Evolutionary conservation across 2,329 filamentous ascomycete genomes (phyloP), one percentile per base, ranked within the genome.

Genomic region (Talaromyces amestolkiae): DNA sequence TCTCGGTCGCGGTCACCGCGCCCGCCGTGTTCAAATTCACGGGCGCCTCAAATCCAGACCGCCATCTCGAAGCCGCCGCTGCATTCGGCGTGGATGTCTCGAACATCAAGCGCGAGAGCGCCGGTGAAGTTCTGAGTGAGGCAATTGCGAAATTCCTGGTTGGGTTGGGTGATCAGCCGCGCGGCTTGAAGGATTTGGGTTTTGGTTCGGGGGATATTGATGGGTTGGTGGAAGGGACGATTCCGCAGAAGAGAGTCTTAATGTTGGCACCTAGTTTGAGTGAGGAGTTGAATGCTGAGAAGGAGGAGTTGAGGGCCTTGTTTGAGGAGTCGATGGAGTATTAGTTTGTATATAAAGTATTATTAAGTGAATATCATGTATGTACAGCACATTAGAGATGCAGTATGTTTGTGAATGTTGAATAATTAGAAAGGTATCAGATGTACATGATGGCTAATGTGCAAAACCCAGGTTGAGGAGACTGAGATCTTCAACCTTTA

Each of bases 1-100:
- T 99, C 27, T 94, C 91, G 1, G 95, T 99, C 1, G 95, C 93
- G 3, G 94, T 98, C 7, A 94, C 92, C 0, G 92, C 94, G 0
- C 94, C 95, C 0, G 91, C 94, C 0, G 94, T 98, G 1, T 99
- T 98, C 85, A 88, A 87, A 35, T 98, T 98, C 80, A 99, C 94
- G 0, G 94, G 85, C 0, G 85, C 94, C 1, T 95, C 91, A 1
- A 98, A 98, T 74, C 95, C 95, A 0, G 92, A 97, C 62, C 88
- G 95, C 10, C 95, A 99, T 80, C 81, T 99, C 41, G 87, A 89
- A 4, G 95, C 94, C 0, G 94, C 95, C 0, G 93, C 97, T 76
- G 88, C 86, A 0, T 98, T 99, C 70, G 95, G 94, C 2, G 91
- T 96, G 1, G 95, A 99, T 73, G 87, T 96, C 60, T 89, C 87